Evolutionary conservation across 1,284 basidiomycete genomes (phyloP), one percentile per base, ranked within the genome.

Genomic region (Bondarzewia mesenterica): DNA sequence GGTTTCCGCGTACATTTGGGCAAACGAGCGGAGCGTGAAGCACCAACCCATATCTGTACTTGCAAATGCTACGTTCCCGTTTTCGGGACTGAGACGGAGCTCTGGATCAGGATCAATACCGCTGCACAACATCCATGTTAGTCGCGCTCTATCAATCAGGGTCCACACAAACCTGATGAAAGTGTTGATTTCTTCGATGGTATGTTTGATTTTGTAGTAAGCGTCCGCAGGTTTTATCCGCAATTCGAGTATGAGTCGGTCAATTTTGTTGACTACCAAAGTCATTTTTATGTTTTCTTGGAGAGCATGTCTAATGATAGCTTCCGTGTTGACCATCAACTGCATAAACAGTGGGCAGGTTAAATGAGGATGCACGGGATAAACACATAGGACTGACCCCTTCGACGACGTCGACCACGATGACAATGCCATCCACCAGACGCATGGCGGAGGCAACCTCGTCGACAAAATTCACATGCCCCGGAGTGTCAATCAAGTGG

Each of bases 191-290:
- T 99, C 96, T 63, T 99, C 96, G 52, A 99, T 95, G 5, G 95
- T 96, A 62, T 98, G 95, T 65, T 93, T 96, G 58, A 99, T 90
- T 75, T 99, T 99, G 73, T 95, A 98, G 73, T 92, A 99, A 1
- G 96, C 96, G 60, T 99, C 96, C 41, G 85, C 73, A 43, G 96
- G 95, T 58, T 95, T 95, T 57, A 99, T 84, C 29, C 96, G 86
- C 48, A 99, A 77, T 68, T 99, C 96, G 43, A 99, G 80, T 55
- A 99, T 95, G 42, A 99, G 79, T 49, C 96, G 82, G 68, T 99
- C 96, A 60, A 99, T 85, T 77, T 99, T 99, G 77, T 99, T 99
- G 57, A 99, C 79, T 16, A 99, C 85, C 26, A 99, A 78, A 4
- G 91, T 92, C 53, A 97, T 90, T 71, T 92, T 90, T 58, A 97